A percentile compares a stretch with the other conserved stretches of the same genome.
phyloP scores from a whole-genome alignment of 164 flowering plant genomes.

The Vitis cinerea region DNA sequence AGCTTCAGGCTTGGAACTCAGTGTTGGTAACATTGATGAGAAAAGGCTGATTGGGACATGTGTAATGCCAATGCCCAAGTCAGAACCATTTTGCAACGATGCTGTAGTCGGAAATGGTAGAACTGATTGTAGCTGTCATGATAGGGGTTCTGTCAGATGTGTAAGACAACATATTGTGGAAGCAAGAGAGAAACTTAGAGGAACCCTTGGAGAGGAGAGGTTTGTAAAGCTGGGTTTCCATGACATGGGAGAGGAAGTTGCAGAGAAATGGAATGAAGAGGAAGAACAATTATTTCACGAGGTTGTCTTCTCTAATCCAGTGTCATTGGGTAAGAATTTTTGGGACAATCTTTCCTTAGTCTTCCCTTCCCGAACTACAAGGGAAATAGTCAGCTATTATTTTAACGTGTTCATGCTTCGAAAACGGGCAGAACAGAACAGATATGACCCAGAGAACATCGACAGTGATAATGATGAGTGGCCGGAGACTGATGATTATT shows the following conservation, averaged over 20 bases:
- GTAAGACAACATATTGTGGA: conserved; percentile 38
- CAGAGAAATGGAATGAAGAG: conserved; percentile 44
- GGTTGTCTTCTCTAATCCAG: conserved; percentile 39
- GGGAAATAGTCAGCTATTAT: conserved; percentile 61
- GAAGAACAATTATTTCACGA: conserved; percentile 43
- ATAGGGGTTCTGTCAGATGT: conserved; percentile 44
- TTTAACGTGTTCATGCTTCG: conserved; percentile 61
- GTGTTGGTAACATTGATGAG: conserved; percentile 12
- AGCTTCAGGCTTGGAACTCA: conserved; percentile 3
- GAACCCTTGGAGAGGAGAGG: conserved; percentile 30
- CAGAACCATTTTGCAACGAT: background rate
- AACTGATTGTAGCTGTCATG: conserved; percentile 37
- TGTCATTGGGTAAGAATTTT: conserved; percentile 40
- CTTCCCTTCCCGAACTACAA: conserved; percentile 40
- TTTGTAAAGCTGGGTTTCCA: conserved; percentile 41
- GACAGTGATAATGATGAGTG: conserved; percentile 70
- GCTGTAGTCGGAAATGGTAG: conserved; percentile 24
- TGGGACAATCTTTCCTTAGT: conserved; percentile 38
- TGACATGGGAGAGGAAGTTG: conserved; percentile 58
- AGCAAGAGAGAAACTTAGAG: conserved; percentile 39
- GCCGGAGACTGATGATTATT: conserved; percentile 25
- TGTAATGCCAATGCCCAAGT: conserved; percentile 39
- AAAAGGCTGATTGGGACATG: conserved; percentile 29
- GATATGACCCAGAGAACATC: conserved; percentile 33
- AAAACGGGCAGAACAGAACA: conserved; percentile 56